Percentiles rank a stretch among this genome's conserved stretches.
Conservation (phyloP, 768 basidiomycete genomes). For the Termitomyces sp. region DNA sequence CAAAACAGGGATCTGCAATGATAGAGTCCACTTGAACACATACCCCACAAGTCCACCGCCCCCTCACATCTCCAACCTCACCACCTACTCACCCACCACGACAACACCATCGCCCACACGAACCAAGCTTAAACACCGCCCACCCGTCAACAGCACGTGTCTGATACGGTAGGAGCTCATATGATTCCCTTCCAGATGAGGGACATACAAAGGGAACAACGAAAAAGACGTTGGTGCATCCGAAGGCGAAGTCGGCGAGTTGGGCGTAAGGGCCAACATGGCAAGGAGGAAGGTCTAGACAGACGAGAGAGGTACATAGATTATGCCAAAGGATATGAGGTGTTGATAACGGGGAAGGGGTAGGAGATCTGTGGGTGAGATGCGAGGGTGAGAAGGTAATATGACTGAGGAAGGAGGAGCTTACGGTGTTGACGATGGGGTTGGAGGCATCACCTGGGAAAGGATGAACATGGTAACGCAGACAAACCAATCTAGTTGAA, state of each 20-base stretch:
- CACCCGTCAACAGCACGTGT: conserved; percentile 26
- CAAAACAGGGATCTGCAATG: neutral
- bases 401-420: conserved; percentile 10
- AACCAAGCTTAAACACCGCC: conserved; percentile 27
- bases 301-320: conserved; percentile 27
- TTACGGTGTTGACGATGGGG: conserved; percentile 48
- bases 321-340: conserved; percentile 44
- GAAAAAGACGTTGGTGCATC: conserved; percentile 50
- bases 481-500: conserved; percentile 22
- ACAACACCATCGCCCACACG: conserved; percentile 9
- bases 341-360: conserved; percentile 42
- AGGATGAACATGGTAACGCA: conserved; percentile 28
- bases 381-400: neutral
- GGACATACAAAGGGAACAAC: conserved; percentile 47
- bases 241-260: conserved; percentile 35
- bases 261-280: conserved; percentile 6
- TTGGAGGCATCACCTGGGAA: conserved; percentile 63
- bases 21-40: conserved; percentile 6
- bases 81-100: conserved; percentile 9
- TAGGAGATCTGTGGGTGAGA: conserved; percentile 29
- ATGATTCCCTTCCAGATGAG: conserved; percentile 35
- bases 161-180: conserved; percentile 50
- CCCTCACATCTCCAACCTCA: conserved; percentile 6
- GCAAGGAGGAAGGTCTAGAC: conserved; percentile 10
- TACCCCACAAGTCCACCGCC: conserved; percentile 7